A percentile compares a stretch with the other conserved stretches of the same genome.
phyloP scores from a whole-genome alignment of 192 early-diverging fungal species.

The Backusella morwellensis region DNA sequence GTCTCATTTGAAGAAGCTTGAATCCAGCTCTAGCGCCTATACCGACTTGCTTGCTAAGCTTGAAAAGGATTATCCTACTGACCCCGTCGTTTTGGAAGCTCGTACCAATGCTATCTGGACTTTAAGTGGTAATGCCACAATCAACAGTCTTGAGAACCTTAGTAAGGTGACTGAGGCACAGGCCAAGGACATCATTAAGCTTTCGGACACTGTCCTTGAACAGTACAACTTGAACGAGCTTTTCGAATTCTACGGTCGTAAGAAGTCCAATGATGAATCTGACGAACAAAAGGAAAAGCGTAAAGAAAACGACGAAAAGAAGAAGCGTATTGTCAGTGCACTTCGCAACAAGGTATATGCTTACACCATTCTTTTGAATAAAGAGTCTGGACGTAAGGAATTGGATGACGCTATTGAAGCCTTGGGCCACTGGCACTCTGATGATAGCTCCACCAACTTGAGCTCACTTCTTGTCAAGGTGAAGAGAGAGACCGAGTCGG shows the following conservation, averaged over 20 bases:
- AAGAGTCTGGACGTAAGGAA: constrained; percentile 28
- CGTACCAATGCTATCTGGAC: constrained; percentile 53
- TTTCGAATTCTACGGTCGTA: constrained; percentile 62
- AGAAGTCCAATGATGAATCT: constrained; percentile 46
- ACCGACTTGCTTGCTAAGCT: constrained; percentile 55
- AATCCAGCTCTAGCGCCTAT: constrained; percentile 53
- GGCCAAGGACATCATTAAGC: constrained; percentile 48
- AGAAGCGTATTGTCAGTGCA: constrained; percentile 62
- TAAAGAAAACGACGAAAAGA: constrained; percentile 76
- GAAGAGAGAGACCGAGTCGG: constrained; percentile 52
- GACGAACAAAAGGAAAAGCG: constrained; percentile 52
- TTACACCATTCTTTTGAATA: constrained; percentile 43
- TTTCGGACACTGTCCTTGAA: constrained; percentile 56
- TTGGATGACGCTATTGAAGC: constrained; percentile 60
- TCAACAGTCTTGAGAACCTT: constrained; percentile 22
- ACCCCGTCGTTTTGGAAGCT: constrained; percentile 54
- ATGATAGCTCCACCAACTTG: constrained; percentile 49
- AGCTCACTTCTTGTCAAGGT: constrained; percentile 57
- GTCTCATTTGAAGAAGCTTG: constrained; percentile 76
- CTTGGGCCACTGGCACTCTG: constrained; percentile 60
- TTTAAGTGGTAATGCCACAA: constrained; percentile 36
- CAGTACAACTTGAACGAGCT: constrained; percentile 62
- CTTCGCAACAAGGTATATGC: constrained; percentile 57
- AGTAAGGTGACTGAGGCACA: constrained; percentile 41
- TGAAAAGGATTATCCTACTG: constrained; percentile 56